A percentile compares a stretch with the other conserved stretches of the same genome.
Evolutionary conservation across 768 basidiomycete genomes (phyloP).

Genomic region (Pluteus cervinus): DNA sequence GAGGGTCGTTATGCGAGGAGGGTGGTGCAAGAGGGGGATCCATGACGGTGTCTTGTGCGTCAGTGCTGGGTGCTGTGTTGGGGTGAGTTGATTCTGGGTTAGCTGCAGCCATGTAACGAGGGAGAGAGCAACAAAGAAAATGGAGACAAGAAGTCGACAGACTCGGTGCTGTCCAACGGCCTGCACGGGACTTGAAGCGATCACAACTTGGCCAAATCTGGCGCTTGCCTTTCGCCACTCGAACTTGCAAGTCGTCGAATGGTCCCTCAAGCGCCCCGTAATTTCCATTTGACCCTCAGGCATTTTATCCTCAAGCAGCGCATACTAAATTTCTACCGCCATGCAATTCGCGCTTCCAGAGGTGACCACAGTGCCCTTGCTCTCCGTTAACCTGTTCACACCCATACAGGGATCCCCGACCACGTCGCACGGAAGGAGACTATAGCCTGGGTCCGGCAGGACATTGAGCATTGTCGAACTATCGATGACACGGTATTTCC

Average conservation of each 20-base stretch:
- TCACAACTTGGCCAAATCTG: slow-evolving; percentile 14
- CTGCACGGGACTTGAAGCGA: slow-evolving; percentile 40
- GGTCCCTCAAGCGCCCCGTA: slow-evolving; percentile 12
- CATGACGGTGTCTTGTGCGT: slow-evolving; percentile 9
- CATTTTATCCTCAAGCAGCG: slow-evolving; percentile 70
- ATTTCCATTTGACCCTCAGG: slow-evolving; percentile 46
- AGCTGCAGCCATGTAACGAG: slow-evolving; percentile 16
- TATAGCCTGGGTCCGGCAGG: slow-evolving; percentile 66
- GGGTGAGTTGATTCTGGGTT: slow-evolving; percentile 7
- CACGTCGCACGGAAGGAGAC: slow-evolving; percentile 57
- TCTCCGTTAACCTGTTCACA: slow-evolving; percentile 2
- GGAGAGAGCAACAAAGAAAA: slow-evolving; percentile 14
- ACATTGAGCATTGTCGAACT: no score
- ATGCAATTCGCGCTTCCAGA: slow-evolving; percentile 62
- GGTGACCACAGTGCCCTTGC: slow-evolving; percentile 29
- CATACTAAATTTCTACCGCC: slow-evolving; percentile 58
- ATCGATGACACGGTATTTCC: no score
- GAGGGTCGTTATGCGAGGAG: slow-evolving; percentile 13
- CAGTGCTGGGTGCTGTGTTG: slow-evolving; percentile 7
- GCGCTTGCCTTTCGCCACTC: no score
- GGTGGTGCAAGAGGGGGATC: slow-evolving; percentile 12
- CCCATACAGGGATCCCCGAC: slow-evolving; percentile 53
- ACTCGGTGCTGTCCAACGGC: slow-evolving; percentile 7
- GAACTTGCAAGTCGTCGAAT: slow-evolving; percentile 12
- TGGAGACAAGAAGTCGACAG: slow-evolving; percentile 2